A percentile compares a stretch with the other conserved stretches of the same genome.
These are phyloP conservation scores for Alternaria sp. DNA, from an alignment of 2,329 filamentous ascomycete genomes.

Conservation along the genomic window DNA sequence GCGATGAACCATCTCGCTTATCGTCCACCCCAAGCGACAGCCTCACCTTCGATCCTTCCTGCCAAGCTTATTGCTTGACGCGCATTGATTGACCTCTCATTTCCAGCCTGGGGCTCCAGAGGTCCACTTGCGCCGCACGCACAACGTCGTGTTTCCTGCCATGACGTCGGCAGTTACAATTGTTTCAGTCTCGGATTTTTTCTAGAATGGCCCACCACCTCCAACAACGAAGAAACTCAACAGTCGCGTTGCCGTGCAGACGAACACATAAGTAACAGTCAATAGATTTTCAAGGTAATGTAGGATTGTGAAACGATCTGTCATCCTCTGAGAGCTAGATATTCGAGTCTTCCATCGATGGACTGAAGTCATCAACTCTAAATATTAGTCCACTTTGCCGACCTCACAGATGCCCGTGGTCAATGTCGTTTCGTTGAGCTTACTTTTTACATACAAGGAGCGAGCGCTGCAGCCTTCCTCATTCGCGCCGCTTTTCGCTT, in stretches of 20 bases:
- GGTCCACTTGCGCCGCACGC: not conserved
- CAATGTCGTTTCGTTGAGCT: not conserved
- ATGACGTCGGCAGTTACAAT: not conserved
- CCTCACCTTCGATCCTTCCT: slow-evolving; percentile 9
- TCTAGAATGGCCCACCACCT: slow-evolving; percentile 5
- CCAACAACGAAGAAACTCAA: not conserved
- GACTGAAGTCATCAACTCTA: not conserved
- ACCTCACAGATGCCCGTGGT: not conserved
- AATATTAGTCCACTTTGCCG: not conserved
- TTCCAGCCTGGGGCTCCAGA: slow-evolving; percentile 2
- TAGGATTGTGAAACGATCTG: not conserved
- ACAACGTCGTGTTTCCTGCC: slow-evolving; percentile 1
- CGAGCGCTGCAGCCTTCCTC: not conserved
- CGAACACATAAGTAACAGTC: not conserved
- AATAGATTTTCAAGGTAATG: not conserved
- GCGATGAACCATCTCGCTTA: slow-evolving; percentile 14
- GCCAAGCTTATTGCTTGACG: slow-evolving; percentile 18
- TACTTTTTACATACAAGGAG: not conserved
- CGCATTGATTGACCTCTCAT: slow-evolving; percentile 18
- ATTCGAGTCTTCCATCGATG: not conserved
- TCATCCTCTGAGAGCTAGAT: not conserved
- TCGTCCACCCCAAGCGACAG: slow-evolving; percentile 10
- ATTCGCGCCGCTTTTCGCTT: not conserved
- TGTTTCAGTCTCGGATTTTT: not conserved
- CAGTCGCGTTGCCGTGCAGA: not conserved